phyloP scores from a whole-genome alignment of 495 filamentous ascomycete species.

The Penicillium psychrofluorescens region DNA sequence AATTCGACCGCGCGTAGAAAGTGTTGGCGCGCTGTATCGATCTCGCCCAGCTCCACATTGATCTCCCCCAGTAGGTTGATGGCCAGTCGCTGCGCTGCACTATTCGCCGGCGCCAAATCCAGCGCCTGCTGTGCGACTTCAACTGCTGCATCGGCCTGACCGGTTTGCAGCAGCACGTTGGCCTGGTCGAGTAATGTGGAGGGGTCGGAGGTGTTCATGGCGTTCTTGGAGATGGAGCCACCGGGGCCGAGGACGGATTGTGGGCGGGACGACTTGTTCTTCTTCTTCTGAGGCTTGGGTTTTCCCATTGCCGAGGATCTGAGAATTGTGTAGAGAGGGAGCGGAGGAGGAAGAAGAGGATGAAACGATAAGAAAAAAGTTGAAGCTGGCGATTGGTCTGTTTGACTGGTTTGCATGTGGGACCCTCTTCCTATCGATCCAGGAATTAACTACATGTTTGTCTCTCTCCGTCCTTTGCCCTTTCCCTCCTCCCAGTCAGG shows the following conservation, averaged over 20 bases:
- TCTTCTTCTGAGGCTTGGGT: constrained; percentile 38
- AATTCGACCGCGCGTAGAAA: constrained; percentile 63
- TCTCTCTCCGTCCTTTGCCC: background rate
- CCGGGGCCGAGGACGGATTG: constrained; percentile 42
- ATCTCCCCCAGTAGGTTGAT: constrained; percentile 79
- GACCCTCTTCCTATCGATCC: constrained; percentile 9
- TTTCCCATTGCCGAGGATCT: constrained; percentile 34
- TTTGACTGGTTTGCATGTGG: constrained; percentile 45
- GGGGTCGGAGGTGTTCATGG: constrained; percentile 39
- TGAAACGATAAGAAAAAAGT: constrained; percentile 10
- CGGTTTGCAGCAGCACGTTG: constrained; percentile 60
- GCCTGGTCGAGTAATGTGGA: constrained; percentile 60
- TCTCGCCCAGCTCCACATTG: constrained; percentile 74
- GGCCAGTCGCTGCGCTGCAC: constrained; percentile 47
- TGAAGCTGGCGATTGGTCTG: constrained; percentile 27
- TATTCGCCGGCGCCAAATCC: constrained; percentile 32
- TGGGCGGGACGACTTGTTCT: constrained; percentile 38
- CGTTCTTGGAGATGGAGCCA: constrained; percentile 35
- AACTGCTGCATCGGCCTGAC: constrained; percentile 63
- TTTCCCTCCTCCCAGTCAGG: constrained; percentile 24
- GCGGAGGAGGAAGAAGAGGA: too few species aligned
- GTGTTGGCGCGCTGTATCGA: constrained; percentile 57
- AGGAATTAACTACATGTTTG: background rate
- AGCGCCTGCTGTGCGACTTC: constrained; percentile 56
- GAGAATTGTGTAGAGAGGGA: too few species aligned